phyloP scores from a whole-genome alignment of 2,329 filamentous ascomycete species.

The Cytospora chrysosperma region DNA sequence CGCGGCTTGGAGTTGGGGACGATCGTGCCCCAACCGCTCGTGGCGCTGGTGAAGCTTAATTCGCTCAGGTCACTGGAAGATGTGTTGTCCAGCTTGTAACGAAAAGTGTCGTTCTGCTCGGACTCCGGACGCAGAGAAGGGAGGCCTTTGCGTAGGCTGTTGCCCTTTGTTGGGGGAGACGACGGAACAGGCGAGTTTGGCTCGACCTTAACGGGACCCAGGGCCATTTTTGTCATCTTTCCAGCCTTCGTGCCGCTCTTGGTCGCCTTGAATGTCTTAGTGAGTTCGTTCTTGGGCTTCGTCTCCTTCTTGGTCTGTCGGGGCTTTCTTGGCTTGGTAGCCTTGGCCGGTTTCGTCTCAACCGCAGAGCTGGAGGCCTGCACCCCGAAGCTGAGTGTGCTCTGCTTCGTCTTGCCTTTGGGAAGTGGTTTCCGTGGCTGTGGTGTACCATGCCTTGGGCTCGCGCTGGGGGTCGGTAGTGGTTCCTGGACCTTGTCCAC shows the following conservation, averaged over 20 bases:
- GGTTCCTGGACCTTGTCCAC: conserved; percentile 46
- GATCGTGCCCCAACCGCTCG: conserved; percentile 37
- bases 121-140: conserved; percentile 29
- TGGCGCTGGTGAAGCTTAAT: conserved; percentile 24
- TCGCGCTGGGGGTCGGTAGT: conserved; percentile 59
- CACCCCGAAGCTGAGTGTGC: conserved; percentile 46
- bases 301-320: conserved; percentile 37
- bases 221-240: conserved; percentile 26
- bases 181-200: conserved; percentile 28
- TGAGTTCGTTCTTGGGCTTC: conserved; percentile 40
- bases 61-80: conserved; percentile 21
- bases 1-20: conserved; percentile 44
- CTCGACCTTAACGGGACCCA: conserved; percentile 28
- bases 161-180: conserved; percentile 26
- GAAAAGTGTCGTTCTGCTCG: conserved; percentile 27
- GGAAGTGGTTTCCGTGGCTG: conserved; percentile 40
- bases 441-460: conserved; percentile 47
- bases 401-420: conserved; percentile 49
- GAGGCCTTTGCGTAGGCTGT: conserved; percentile 24
- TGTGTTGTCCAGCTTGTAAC: conserved; percentile 15
- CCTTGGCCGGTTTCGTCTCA: conserved; percentile 28
- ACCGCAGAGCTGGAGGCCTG: conserved; percentile 30
- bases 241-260: conserved; percentile 35
- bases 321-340: conserved; percentile 33
- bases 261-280: conserved; percentile 45